Conservation (phyloP, 2,329 filamentous ascomycete species). For the Aspergillus brasiliensis region DNA sequence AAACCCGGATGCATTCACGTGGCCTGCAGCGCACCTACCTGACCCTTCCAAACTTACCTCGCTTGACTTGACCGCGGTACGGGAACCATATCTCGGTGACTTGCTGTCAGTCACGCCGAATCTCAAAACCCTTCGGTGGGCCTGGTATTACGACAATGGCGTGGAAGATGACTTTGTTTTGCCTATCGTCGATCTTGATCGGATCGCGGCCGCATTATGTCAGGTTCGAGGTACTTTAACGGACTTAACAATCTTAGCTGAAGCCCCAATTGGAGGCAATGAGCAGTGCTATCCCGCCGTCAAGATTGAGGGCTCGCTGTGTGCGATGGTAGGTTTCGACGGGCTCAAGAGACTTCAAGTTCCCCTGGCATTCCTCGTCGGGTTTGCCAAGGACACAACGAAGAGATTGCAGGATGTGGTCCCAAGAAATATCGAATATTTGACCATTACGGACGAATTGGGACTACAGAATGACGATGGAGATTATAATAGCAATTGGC, state of each 20-base stretch:
- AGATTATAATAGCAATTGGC: conserved; percentile 1
- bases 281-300: not conserved
- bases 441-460: conserved; percentile 21
- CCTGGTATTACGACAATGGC: conserved; percentile 15
- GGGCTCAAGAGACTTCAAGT: conserved; percentile 6
- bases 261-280: not conserved
- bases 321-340: not conserved
- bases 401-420: conserved; percentile 12
- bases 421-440: conserved; percentile 20
- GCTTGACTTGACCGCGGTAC: conserved; percentile 13
- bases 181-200: conserved; percentile 18
- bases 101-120: conserved; percentile 11
- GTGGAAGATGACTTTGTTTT: conserved; percentile 9
- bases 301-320: not conserved
- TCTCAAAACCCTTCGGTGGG: conserved; percentile 14
- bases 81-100: conserved; percentile 16
- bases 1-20: conserved; percentile 18
- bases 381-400: conserved; percentile 6
- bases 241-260: conserved; percentile 20
- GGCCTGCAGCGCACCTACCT: conserved; percentile 17
- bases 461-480: conserved; percentile 7
- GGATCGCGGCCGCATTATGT: conserved; percentile 19
- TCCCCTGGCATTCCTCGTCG: conserved; percentile 9
- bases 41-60: conserved; percentile 4
- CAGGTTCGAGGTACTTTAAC: conserved; percentile 20